These are phyloP conservation scores for Arthrobotrys sphaeroides DNA, from an alignment of 2,329 filamentous ascomycete genomes.

Conservation along the genomic window DNA sequence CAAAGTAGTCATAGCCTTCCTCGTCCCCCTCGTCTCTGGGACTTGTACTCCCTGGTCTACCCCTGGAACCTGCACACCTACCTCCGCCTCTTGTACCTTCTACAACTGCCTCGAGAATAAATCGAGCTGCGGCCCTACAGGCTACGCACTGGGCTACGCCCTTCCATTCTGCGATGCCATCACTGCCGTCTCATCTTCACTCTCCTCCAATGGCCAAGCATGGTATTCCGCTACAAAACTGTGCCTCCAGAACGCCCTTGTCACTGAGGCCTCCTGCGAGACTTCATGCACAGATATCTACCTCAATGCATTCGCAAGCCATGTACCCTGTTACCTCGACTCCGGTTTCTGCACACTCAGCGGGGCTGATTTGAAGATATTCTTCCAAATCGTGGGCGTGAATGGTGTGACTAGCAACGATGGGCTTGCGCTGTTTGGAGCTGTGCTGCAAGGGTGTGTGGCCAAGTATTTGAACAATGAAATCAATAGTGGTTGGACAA, in stretches of 20 bases:
- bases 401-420: slow-evolving; percentile 17
- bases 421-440: slow-evolving; percentile 21
- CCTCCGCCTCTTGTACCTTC: slow-evolving; percentile 27
- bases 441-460: slow-evolving; percentile 25
- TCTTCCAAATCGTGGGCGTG: slow-evolving; percentile 38
- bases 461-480: slow-evolving; percentile 4
- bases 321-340: slow-evolving; percentile 33
- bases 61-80: slow-evolving; percentile 29
- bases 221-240: slow-evolving; percentile 33
- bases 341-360: slow-evolving; percentile 22
- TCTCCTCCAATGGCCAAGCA: slow-evolving; percentile 31
- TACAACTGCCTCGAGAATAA: slow-evolving; percentile 29
- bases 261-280: slow-evolving; percentile 21
- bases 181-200: slow-evolving; percentile 2
- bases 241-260: slow-evolving; percentile 40
- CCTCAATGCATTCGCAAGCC: slow-evolving; percentile 41
- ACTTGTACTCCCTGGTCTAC: slow-evolving; percentile 33
- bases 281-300: slow-evolving; percentile 34
- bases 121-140: slow-evolving; percentile 16
- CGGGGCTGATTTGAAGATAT: slow-evolving; percentile 31
- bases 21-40: slow-evolving; percentile 24
- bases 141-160: slow-evolving; percentile 28
- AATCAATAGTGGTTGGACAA: slow-evolving; percentile 31
- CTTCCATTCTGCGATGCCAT: slow-evolving; percentile 41
- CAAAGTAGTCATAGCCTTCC: neutral